phyloP scores from a whole-genome alignment of 768 basidiomycete species.

The Lenzites betulinus region DNA sequence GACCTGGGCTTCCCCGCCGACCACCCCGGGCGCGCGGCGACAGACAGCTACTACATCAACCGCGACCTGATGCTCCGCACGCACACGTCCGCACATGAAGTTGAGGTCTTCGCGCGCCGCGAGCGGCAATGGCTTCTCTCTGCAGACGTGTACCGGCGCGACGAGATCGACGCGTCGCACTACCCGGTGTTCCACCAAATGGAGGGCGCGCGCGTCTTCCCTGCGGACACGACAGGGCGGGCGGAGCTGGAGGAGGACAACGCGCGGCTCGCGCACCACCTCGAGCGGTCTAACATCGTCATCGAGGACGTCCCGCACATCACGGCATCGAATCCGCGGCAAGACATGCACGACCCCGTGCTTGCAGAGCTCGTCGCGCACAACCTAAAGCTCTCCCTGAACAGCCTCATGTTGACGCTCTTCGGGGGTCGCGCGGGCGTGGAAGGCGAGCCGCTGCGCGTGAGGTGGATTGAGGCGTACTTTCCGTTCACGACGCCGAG shows the following conservation, averaged over 20 bases:
- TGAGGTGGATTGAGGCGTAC: conserved; percentile 97
- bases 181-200: conserved; percentile 99
- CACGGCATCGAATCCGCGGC: conserved; percentile 76
- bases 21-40: conserved; percentile 88
- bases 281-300: conserved; percentile 73
- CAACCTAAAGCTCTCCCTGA: conserved; percentile 89
- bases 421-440: conserved; percentile 66
- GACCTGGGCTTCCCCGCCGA: conserved; percentile 91
- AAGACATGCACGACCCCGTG: conserved; percentile 71
- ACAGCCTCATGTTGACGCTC: conserved; percentile 77
- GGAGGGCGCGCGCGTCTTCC: conserved; percentile 88
- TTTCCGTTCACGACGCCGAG: conserved; percentile 99
- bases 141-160: conserved; percentile 96
- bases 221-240: conserved; percentile 56
- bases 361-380: conserved; percentile 74
- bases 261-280: conserved; percentile 53
- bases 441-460: conserved; percentile 70
- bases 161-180: conserved; percentile 96
- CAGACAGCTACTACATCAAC: conserved; percentile 97
- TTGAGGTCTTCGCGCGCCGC: conserved; percentile 81
- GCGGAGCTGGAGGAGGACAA: conserved; percentile 74
- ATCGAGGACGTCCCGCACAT: conserved; percentile 86
- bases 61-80: conserved; percentile 89
- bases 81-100: conserved; percentile 98
- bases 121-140: conserved; percentile 86